A percentile compares a stretch with the other conserved stretches of the same genome.
Evolutionary conservation across 140 eudicot species (phyloP).

Genomic region (Bidens hawaiensis): DNA sequence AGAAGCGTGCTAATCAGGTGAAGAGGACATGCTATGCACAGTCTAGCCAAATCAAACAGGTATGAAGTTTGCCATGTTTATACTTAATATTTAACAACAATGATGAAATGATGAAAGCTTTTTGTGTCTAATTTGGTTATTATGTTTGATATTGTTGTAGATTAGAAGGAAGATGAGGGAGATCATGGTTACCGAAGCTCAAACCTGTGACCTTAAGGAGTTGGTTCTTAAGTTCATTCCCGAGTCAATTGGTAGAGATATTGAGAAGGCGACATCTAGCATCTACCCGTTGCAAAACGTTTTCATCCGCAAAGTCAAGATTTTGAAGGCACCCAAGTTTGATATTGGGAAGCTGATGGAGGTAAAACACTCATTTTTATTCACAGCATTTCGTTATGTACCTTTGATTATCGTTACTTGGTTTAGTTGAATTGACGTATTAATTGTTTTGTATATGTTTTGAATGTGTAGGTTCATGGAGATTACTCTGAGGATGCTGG

Average conservation of each 20-base stretch:
- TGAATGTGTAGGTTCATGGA: constrained; percentile 58
- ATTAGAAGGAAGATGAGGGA: constrained; percentile 86
- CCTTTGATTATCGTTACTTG: neutral
- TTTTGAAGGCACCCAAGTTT: constrained; percentile 84
- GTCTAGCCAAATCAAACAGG: constrained; percentile 78
- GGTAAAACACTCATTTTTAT: constrained; percentile 20
- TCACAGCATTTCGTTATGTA: neutral
- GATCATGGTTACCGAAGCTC: constrained; percentile 73
- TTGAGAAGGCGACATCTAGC: constrained; percentile 83
- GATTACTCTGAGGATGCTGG: constrained; percentile 70
- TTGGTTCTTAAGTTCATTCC: constrained; percentile 78
- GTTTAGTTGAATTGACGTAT: neutral
- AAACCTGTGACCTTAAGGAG: constrained; percentile 70
- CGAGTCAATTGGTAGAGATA: constrained; percentile 84
- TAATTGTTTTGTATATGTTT: neutral
- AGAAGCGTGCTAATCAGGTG: constrained; percentile 73
- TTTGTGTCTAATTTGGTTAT: neutral
- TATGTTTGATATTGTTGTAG: constrained; percentile 14
- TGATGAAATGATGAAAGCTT: no score
- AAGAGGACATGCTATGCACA: constrained; percentile 77
- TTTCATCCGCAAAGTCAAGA: constrained; percentile 71
- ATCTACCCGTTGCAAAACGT: constrained; percentile 85
- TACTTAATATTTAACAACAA: neutral
- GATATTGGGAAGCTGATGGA: constrained; percentile 83
- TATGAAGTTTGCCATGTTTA: constrained; percentile 4